These are phyloP conservation scores for Massariosphaeria phaeospora DNA, from an alignment of 495 filamentous ascomycete genomes.

Conservation along the genomic window DNA sequence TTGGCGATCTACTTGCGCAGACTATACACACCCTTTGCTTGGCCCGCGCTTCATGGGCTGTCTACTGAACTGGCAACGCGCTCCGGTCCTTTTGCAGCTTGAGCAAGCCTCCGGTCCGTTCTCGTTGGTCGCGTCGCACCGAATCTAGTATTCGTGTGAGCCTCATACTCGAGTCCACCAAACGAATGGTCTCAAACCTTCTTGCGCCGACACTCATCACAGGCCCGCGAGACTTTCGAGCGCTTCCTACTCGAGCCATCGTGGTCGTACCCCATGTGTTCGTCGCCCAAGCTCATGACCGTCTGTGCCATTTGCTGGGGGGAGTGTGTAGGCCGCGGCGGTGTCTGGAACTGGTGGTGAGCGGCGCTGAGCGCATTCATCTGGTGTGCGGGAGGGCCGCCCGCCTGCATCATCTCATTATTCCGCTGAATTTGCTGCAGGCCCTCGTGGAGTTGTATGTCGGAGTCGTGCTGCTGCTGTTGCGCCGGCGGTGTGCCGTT, in stretches of 20 bases:
- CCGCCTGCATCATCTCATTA: conserved; percentile 17
- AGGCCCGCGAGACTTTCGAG: conserved; percentile 88
- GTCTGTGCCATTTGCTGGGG: conserved; percentile 33
- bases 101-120: conserved; percentile 73
- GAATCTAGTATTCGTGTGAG: conserved; percentile 54
- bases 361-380: conserved; percentile 16
- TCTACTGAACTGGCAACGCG: conserved; percentile 81
- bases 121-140: conserved; percentile 84
- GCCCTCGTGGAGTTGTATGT: conserved; percentile 26
- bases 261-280: conserved; percentile 18
- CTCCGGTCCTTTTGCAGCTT: conserved; percentile 73
- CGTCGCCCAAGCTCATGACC: conserved; percentile 30
- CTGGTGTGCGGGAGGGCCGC: conserved; percentile 16
- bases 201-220: conserved; percentile 91
- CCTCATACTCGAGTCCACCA: background rate
- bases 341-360: conserved; percentile 28
- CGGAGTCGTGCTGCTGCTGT: conserved; percentile 26
- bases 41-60: conserved; percentile 93
- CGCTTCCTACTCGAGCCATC: conserved; percentile 54
- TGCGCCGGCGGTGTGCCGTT: conserved; percentile 27
- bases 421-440: conserved; percentile 23
- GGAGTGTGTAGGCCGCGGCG: conserved; percentile 29
- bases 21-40: conserved; percentile 71
- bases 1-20: background rate
- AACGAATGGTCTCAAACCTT: conserved; percentile 52